phyloP scores from a whole-genome alignment of 2,329 filamentous ascomycete species.

The Hypoxylon sp. region DNA sequence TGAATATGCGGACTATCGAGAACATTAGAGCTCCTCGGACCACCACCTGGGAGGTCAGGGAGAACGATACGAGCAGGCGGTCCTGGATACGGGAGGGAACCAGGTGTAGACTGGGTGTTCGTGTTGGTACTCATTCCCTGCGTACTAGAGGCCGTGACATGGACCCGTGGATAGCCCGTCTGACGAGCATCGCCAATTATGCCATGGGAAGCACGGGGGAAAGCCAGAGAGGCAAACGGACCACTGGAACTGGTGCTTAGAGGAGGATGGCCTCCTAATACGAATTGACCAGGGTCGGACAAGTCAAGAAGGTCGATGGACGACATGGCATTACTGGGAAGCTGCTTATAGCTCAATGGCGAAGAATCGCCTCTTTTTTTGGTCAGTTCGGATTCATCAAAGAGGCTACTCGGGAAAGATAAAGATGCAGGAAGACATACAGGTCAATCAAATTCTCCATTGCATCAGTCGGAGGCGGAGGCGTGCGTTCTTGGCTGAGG shows the following conservation, averaged over 20 bases:
- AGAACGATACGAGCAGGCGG: background rate
- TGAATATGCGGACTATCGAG: conserved; percentile 1
- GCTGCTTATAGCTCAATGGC: background rate
- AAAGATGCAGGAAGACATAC: conserved; percentile 9
- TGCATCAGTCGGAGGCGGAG: too few relatives aligned
- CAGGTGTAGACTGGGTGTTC: background rate
- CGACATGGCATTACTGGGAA: background rate
- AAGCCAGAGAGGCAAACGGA: background rate
- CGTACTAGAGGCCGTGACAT: background rate
- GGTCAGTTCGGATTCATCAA: background rate
- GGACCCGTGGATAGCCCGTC: background rate
- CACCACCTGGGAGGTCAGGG: background rate
- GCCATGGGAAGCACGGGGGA: background rate
- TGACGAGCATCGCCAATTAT: background rate
- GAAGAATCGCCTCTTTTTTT: conserved; percentile 12
- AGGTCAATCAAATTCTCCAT: conserved; percentile 26
- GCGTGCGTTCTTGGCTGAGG: too few relatives aligned
- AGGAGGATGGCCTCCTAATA: conserved; percentile 10
- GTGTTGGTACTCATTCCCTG: background rate
- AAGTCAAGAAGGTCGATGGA: conserved; percentile 10
- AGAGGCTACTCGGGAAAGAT: background rate
- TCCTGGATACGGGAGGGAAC: background rate
- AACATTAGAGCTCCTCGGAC: too few relatives aligned
- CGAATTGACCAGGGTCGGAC: background rate
- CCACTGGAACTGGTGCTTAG: background rate